phyloP scores from a whole-genome alignment of 2,329 filamentous ascomycete species.

The Exophiala bonariae region DNA sequence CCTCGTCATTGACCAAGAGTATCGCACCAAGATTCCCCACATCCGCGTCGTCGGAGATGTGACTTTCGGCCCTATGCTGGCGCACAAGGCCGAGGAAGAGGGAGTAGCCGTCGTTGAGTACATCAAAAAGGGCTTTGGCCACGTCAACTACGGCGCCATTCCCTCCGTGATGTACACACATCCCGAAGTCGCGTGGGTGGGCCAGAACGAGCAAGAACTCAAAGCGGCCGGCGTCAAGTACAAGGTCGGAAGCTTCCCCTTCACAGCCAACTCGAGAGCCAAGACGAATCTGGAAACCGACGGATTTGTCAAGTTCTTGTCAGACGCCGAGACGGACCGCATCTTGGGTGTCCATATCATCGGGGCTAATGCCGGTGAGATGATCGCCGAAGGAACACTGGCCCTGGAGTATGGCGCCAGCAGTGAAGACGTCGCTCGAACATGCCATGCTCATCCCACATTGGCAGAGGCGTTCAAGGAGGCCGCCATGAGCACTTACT shows the following conservation, averaged over 20 bases:
- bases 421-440: slow-evolving; percentile 90
- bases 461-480: slow-evolving; percentile 98
- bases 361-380: slow-evolving; percentile 93
- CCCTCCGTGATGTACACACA: slow-evolving; percentile 99
- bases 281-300: slow-evolving; percentile 99
- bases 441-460: slow-evolving; percentile 94
- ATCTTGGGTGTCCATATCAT: slow-evolving; percentile 96
- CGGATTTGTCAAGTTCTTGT: slow-evolving; percentile 94
- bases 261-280: slow-evolving; percentile 95
- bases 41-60: slow-evolving; percentile 95
- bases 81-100: slow-evolving; percentile 99
- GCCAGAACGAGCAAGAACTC: slow-evolving; percentile 93
- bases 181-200: slow-evolving; percentile 98
- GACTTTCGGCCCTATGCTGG: slow-evolving; percentile 98
- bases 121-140: slow-evolving; percentile 95
- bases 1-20: slow-evolving; percentile 96
- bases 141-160: slow-evolving; percentile 98
- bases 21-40: slow-evolving; percentile 95
- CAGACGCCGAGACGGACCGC: slow-evolving; percentile 93
- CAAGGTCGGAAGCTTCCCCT: slow-evolving; percentile 91
- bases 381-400: slow-evolving; percentile 96
- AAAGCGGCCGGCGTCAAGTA: slow-evolving; percentile 89
- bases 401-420: slow-evolving; percentile 96
- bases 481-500: slow-evolving; percentile 96
- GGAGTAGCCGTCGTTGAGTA: slow-evolving; percentile 92